Percentiles rank a stretch among this genome's conserved stretches.
phyloP scores from a whole-genome alignment of 768 basidiomycete species.

The Holtermannia corniformis region DNA sequence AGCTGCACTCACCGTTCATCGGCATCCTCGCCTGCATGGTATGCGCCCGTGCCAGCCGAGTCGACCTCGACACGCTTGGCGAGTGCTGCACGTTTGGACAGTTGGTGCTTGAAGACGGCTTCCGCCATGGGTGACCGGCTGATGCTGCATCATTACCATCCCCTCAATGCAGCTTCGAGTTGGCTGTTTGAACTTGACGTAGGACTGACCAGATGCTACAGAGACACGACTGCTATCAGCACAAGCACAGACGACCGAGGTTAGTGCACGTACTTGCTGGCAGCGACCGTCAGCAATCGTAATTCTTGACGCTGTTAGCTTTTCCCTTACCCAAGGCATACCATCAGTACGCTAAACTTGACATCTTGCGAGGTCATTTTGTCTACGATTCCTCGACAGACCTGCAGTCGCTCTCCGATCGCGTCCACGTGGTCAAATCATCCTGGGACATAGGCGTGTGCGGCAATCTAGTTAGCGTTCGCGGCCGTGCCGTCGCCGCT shows the following conservation, averaged over 20 bases:
- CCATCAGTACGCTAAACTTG: conserved; percentile 36
- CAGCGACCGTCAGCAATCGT: too few species aligned
- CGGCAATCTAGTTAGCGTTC: too few species aligned
- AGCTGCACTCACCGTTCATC: conserved; percentile 56
- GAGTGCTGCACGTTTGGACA: conserved; percentile 13
- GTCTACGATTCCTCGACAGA: too few species aligned
- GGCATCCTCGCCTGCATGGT: conserved; percentile 74
- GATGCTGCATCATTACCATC: too few species aligned
- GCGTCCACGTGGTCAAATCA: too few species aligned
- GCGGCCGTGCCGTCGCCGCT: too few species aligned
- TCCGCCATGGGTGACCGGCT: conserved; percentile 86
- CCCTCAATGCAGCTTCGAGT: too few species aligned
- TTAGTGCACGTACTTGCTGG: too few species aligned
- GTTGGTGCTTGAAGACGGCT: conserved; percentile 60
- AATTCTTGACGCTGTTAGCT: too few species aligned
- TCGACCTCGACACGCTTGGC: conserved; percentile 57
- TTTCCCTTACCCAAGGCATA: conserved; percentile 37
- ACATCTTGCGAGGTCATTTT: neutral
- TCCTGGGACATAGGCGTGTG: too few species aligned
- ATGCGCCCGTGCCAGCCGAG: conserved; percentile 74
- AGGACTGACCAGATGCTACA: conserved; percentile 5
- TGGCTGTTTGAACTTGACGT: neutral
- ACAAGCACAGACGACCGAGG: too few species aligned
- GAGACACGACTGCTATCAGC: neutral
- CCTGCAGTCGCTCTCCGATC: too few species aligned